Evolutionary conservation across 2,329 filamentous ascomycete species (phyloP).

Genomic region (Tolypocladium amazonense): DNA sequence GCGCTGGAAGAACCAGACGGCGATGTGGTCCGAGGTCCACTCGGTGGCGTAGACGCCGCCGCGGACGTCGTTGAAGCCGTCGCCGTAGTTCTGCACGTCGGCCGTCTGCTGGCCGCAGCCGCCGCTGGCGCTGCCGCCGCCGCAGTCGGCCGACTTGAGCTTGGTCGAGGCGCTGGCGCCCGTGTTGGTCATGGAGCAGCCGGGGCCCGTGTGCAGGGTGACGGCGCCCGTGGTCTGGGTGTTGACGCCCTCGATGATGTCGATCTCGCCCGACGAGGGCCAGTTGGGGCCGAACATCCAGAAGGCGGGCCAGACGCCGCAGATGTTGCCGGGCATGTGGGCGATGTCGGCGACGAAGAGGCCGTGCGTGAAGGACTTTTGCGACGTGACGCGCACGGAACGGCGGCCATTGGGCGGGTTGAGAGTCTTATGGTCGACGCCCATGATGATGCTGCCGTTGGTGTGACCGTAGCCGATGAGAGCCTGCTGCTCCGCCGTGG

Average conservation of each 20-base stretch:
- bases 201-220: conserved; percentile 55
- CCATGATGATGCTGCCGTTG: conserved; percentile 52
- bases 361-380: conserved; percentile 54
- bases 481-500: conserved; percentile 44
- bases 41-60: conserved; percentile 67
- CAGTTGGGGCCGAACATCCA: conserved; percentile 59
- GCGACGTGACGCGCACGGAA: conserved; percentile 61
- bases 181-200: conserved; percentile 45
- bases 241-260: conserved; percentile 73
- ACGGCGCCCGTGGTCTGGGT: conserved; percentile 45
- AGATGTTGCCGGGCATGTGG: conserved; percentile 64
- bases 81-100: conserved; percentile 48
- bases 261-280: conserved; percentile 64
- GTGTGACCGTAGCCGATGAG: conserved; percentile 42
- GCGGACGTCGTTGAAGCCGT: conserved; percentile 57
- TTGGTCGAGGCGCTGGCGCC: conserved; percentile 34
- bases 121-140: conserved; percentile 34
- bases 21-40: conserved; percentile 64
- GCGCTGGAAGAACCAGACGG: conserved; percentile 74
- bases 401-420: conserved; percentile 49
- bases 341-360: conserved; percentile 63
- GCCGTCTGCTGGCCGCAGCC: conserved; percentile 50
- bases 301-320: conserved; percentile 69
- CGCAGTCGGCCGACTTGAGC: conserved; percentile 45
- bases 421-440: conserved; percentile 52